Evolutionary conservation across 805 yeast species (phyloP).

Genomic region (Pichia rugopelliculosa): DNA sequence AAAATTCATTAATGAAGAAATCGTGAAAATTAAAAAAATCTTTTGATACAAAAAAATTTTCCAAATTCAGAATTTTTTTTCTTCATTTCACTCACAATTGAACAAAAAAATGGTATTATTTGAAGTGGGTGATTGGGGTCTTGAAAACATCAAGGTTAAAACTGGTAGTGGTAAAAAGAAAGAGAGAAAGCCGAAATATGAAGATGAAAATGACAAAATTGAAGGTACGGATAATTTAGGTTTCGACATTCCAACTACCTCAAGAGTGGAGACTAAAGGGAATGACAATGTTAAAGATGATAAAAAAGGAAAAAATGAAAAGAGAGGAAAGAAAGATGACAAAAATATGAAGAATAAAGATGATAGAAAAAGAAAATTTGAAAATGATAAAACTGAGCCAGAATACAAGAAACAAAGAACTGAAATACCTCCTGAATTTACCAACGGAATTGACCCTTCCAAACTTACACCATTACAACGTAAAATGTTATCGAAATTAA

Average conservation of each 20-base stretch:
- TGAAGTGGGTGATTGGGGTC: slow-evolving; percentile 77
- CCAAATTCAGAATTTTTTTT: not conserved
- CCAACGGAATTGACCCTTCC: slow-evolving; percentile 17
- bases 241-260: not conserved
- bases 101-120: slow-evolving; percentile 52
- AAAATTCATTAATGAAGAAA: too few relatives aligned
- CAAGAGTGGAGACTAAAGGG: slow-evolving; percentile 10
- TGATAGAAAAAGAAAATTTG: slow-evolving; percentile 5
- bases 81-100: not conserved
- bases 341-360: slow-evolving; percentile 1
- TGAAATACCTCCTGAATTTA: slow-evolving; percentile 14
- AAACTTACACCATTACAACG: slow-evolving; percentile 82
- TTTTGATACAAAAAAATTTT: not conserved
- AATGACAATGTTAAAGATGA: slow-evolving; percentile 10
- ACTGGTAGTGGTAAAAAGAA: slow-evolving; percentile 28
- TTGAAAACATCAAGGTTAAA: slow-evolving; percentile 44
- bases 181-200: slow-evolving; percentile 18
- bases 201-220: slow-evolving; percentile 5
- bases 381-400: slow-evolving; percentile 1
- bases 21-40: not conserved
- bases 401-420: slow-evolving; percentile 1
- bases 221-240: slow-evolving; percentile 5
- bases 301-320: not conserved
- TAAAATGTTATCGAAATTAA: slow-evolving; percentile 89
- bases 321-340: not conserved